A percentile compares a stretch with the other conserved stretches of the same genome.
Evolutionary conservation across 2,329 filamentous ascomycete genomes (phyloP).

Genomic region (Drechmeria coniospora): DNA sequence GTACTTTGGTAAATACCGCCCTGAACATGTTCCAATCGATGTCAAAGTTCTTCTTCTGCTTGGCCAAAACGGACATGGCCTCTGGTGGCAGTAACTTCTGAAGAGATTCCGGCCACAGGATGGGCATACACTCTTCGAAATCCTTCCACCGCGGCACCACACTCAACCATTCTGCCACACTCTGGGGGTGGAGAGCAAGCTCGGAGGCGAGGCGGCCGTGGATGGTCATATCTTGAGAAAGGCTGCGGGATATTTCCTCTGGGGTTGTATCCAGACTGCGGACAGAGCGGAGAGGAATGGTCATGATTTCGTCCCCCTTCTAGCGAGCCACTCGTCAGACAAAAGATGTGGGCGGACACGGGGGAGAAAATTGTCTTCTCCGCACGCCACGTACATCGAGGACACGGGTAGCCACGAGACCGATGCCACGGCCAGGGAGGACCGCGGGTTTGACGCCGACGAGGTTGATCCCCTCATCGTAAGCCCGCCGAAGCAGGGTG

Average conservation of each 20-base stretch:
- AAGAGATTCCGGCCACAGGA: slow-evolving; percentile 26
- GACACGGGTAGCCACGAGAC: slow-evolving; percentile 49
- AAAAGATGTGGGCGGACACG: slow-evolving; percentile 4
- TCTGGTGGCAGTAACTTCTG: slow-evolving; percentile 25
- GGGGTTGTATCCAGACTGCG: slow-evolving; percentile 48
- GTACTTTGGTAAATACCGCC: slow-evolving; percentile 8
- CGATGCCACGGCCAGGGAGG: slow-evolving; percentile 56
- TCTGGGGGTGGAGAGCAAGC: slow-evolving; percentile 31
- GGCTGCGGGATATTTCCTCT: slow-evolving; percentile 31
- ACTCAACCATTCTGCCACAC: slow-evolving; percentile 1
- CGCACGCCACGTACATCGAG: slow-evolving; percentile 40
- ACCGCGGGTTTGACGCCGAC: slow-evolving; percentile 47
- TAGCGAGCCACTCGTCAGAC: slow-evolving; percentile 7
- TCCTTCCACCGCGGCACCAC: slow-evolving; percentile 2
- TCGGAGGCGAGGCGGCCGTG: slow-evolving; percentile 61
- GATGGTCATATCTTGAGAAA: slow-evolving; percentile 41
- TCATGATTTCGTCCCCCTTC: slow-evolving; percentile 41
- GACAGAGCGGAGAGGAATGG: slow-evolving; percentile 48
- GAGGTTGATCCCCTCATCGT: slow-evolving; percentile 18
- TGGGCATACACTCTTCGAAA: slow-evolving; percentile 5
- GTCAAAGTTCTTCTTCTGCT: slow-evolving; percentile 31
- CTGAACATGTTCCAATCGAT: slow-evolving; percentile 20
- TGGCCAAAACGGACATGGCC: slow-evolving; percentile 26
- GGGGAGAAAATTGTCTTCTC: too few relatives aligned
- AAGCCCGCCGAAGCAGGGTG: slow-evolving; percentile 2